Evolutionary conservation across 805 yeast species (phyloP).

Genomic region (Tetrapisispora namnaoensis): DNA sequence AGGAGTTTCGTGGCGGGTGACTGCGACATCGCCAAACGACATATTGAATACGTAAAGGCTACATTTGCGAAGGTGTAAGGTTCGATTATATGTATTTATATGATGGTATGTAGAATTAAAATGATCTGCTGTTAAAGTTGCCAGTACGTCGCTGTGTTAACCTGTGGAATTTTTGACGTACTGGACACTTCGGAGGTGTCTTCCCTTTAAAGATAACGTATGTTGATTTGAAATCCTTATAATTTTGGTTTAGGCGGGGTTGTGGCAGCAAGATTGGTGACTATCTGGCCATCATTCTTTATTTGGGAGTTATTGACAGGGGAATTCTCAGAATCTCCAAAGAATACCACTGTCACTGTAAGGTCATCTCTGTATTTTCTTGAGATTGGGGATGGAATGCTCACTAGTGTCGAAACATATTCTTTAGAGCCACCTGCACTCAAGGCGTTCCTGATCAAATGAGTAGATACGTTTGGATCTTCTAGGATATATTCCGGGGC

Average conservation of each 20-base stretch:
- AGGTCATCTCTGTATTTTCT: conserved; percentile 91
- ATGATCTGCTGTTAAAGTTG: too few species aligned
- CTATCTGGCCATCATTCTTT: conserved; percentile 14
- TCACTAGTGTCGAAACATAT: conserved; percentile 76
- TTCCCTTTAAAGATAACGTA: too few species aligned
- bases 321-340: conserved; percentile 40
- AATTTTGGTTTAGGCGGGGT: conserved; percentile 20
- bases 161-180: too few species aligned
- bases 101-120: too few species aligned
- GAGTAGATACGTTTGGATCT: conserved; percentile 87
- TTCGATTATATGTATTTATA: too few species aligned
- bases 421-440: conserved; percentile 82
- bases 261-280: conserved; percentile 20
- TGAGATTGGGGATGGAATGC: conserved; percentile 85
- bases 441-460: conserved; percentile 84
- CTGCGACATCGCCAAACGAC: too few species aligned
- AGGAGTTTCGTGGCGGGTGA: too few species aligned
- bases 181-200: too few species aligned
- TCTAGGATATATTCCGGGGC: conserved; percentile 45
- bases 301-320: neutral
- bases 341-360: conserved; percentile 91
- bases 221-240: too few species aligned
- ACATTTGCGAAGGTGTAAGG: too few species aligned
- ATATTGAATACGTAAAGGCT: too few species aligned
- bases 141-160: too few species aligned